phyloP scores from a whole-genome alignment of 495 filamentous ascomycete genomes.

The Aeminium ludgeri region DNA sequence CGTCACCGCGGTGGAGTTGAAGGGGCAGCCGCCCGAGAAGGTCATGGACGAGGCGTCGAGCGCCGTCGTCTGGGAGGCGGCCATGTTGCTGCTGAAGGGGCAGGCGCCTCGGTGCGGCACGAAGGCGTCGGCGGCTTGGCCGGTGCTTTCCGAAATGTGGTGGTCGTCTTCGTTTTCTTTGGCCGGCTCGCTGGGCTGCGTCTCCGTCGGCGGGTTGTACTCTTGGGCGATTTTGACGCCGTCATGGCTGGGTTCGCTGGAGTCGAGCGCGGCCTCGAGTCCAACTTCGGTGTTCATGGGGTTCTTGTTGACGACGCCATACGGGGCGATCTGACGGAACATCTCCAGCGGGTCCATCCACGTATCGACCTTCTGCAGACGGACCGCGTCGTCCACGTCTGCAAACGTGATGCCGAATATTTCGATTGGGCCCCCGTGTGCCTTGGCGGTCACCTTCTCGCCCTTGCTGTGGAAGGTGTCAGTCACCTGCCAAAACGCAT shows the following conservation, averaged over 20 bases:
- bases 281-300: slow-evolving; percentile 14
- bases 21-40: too few relatives aligned
- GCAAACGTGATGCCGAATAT: slow-evolving; percentile 42
- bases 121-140: slow-evolving; percentile 7
- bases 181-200: neutral
- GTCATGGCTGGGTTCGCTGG: slow-evolving; percentile 4
- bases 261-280: slow-evolving; percentile 5
- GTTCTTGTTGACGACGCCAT: slow-evolving; percentile 29
- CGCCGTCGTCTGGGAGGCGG: neutral
- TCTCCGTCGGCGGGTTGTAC: neutral
- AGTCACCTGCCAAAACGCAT: too few relatives aligned
- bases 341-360: slow-evolving; percentile 50
- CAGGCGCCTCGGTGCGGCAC: slow-evolving; percentile 10
- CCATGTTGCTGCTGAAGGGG: too few relatives aligned
- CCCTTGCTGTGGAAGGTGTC: slow-evolving; percentile 31
- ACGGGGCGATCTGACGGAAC: slow-evolving; percentile 44
- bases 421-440: slow-evolving; percentile 34
- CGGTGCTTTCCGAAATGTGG: slow-evolving; percentile 12
- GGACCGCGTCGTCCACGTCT: slow-evolving; percentile 39
- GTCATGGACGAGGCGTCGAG: neutral
- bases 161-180: slow-evolving; percentile 6
- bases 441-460: slow-evolving; percentile 41
- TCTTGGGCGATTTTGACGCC: slow-evolving; percentile 12
- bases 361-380: slow-evolving; percentile 39
- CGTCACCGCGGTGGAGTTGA: too few relatives aligned